A percentile compares a stretch with the other conserved stretches of the same genome.
Evolutionary conservation across 2,329 filamentous ascomycete genomes (phyloP).

Genomic region (Aspergillus sp.): DNA sequence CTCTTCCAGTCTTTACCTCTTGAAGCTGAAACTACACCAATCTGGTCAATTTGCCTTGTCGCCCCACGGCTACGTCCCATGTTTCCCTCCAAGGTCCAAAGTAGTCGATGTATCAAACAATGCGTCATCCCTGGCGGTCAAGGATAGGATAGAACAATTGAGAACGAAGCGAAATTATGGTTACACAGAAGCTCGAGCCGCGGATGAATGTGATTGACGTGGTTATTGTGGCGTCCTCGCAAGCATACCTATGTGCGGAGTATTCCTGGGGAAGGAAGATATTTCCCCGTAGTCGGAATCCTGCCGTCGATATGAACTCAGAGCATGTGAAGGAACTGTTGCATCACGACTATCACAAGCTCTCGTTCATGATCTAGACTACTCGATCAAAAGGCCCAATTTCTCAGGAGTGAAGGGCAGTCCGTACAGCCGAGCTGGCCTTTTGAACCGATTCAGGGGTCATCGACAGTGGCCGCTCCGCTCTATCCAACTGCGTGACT

Average conservation of each 20-base stretch:
- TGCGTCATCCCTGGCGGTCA: neutral
- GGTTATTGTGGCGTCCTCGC: neutral
- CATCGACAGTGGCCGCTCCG: neutral
- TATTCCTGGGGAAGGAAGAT: neutral
- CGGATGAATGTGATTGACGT: neutral
- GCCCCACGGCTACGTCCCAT: neutral
- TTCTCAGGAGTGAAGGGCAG: neutral
- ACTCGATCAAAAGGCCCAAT: neutral
- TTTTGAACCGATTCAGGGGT: neutral
- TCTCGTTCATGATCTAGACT: neutral
- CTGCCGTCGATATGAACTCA: neutral
- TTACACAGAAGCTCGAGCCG: neutral
- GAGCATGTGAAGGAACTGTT: conserved; percentile 4
- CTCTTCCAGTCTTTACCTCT: neutral
- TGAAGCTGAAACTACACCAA: neutral
- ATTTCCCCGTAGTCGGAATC: neutral
- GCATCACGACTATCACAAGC: conserved; percentile 6
- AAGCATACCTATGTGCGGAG: neutral
- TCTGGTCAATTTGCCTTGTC: neutral
- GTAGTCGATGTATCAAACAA: neutral
- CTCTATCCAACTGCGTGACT: neutral
- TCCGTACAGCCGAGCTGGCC: neutral
- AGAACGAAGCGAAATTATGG: too few species aligned
- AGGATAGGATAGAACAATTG: neutral
- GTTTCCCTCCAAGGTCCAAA: neutral